Evolutionary conservation across 2,329 filamentous ascomycete species (phyloP).

Genomic region (Aspergillus uvarum): DNA sequence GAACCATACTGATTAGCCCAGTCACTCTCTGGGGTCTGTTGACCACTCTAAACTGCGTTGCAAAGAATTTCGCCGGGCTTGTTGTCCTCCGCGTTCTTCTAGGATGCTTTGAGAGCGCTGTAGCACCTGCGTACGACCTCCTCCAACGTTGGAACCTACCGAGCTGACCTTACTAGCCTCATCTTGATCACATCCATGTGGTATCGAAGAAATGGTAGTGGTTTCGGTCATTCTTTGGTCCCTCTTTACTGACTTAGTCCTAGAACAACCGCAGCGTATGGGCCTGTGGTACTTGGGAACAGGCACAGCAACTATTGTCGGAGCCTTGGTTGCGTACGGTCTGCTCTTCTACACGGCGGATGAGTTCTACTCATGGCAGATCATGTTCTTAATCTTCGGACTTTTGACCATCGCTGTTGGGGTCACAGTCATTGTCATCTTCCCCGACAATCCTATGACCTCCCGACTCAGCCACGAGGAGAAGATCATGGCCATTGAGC

Average conservation of each 20-base stretch:
- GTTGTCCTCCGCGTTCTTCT: conserved; percentile 53
- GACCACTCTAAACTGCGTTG: conserved; percentile 50
- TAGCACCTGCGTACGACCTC: conserved; percentile 47
- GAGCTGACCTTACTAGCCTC: conserved; percentile 31
- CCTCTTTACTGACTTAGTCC: conserved; percentile 11
- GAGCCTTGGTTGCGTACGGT: conserved; percentile 54
- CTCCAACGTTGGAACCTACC: background rate
- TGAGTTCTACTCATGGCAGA: conserved; percentile 49
- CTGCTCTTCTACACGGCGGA: conserved; percentile 51
- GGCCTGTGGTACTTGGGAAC: conserved; percentile 63
- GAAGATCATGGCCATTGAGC: conserved; percentile 40
- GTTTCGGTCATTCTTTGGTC: background rate
- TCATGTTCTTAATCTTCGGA: conserved; percentile 51
- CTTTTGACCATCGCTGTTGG: conserved; percentile 44
- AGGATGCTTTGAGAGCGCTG: conserved; percentile 55
- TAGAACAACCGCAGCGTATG: conserved; percentile 59
- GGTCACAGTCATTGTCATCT: conserved; percentile 37
- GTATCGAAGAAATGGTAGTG: conserved; percentile 47
- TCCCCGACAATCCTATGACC: conserved; percentile 46
- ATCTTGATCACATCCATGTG: conserved; percentile 58
- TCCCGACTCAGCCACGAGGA: conserved; percentile 39
- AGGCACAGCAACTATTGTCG: conserved; percentile 55
- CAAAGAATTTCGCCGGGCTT: conserved; percentile 52
- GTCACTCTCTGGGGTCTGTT: conserved; percentile 49
- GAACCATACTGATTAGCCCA: conserved; percentile 14